A percentile compares a stretch with the other conserved stretches of the same genome.
These are phyloP conservation scores for Citrus glauca DNA, from an alignment of 345 rosid species.

Conservation along the genomic window DNA sequence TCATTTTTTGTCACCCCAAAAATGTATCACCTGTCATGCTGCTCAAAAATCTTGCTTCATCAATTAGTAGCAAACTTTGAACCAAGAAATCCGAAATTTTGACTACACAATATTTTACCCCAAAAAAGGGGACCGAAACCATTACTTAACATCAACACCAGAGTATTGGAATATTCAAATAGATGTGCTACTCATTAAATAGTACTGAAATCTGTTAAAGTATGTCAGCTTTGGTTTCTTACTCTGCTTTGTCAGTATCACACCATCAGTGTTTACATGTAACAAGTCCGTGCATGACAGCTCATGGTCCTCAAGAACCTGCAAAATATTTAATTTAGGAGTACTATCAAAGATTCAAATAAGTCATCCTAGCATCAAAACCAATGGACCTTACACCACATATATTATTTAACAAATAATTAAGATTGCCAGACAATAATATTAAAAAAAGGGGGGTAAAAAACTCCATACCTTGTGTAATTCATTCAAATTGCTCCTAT, in stretches of 20 bases:
- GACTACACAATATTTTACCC: background rate
- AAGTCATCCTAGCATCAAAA: background rate
- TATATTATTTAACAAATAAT: background rate
- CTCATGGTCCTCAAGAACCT: conserved; percentile 95
- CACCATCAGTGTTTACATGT: conserved; percentile 75
- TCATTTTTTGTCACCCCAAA: background rate
- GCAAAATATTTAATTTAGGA: conserved; percentile 17
- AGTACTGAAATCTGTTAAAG: background rate
- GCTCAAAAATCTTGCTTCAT: background rate
- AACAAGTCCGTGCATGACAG: conserved; percentile 71
- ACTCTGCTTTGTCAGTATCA: conserved; percentile 77
- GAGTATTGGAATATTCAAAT: background rate
- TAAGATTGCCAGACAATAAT: background rate
- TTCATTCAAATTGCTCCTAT: conserved; percentile 80
- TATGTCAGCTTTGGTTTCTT: conserved; percentile 31
- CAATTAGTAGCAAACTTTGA: background rate
- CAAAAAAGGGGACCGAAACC: background rate
- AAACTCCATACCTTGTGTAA: conserved; percentile 59
- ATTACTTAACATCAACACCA: background rate
- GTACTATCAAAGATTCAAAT: conserved; percentile 7
- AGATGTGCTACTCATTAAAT: background rate
- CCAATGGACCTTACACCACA: background rate
- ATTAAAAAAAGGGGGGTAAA: background rate
- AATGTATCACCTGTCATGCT: background rate
- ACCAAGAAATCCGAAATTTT: background rate